phyloP scores from a whole-genome alignment of 495 filamentous ascomycete genomes.

The Xylaria palmicola region DNA sequence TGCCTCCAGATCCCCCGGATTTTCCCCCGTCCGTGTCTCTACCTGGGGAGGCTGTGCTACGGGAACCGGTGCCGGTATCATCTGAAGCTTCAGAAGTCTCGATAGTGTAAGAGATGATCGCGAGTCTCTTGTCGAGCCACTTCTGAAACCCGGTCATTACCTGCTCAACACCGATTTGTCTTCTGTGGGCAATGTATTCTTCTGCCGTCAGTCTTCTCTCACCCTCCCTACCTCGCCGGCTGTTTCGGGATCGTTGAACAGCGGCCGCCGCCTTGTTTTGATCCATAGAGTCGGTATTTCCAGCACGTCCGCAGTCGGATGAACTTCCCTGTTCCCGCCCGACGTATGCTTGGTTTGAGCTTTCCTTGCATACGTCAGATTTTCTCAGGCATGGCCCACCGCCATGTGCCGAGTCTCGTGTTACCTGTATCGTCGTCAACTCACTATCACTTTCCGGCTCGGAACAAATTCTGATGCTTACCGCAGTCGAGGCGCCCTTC shows the following conservation, averaged over 20 bases:
- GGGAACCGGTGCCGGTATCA: slow-evolving; percentile 13
- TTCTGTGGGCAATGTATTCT: slow-evolving; percentile 30
- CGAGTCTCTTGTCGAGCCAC: slow-evolving; percentile 31
- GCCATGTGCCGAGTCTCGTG: slow-evolving; percentile 15
- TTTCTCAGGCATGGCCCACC: slow-evolving; percentile 21
- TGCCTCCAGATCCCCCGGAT: slow-evolving; percentile 17
- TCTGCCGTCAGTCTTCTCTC: slow-evolving; percentile 28
- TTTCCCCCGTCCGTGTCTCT: slow-evolving; percentile 18
- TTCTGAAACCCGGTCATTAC: slow-evolving; percentile 25
- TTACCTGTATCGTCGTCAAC: neutral
- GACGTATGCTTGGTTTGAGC: slow-evolving; percentile 19
- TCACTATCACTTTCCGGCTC: neutral
- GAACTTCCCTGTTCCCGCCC: slow-evolving; percentile 18
- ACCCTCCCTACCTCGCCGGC: slow-evolving; percentile 17
- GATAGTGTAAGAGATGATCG: slow-evolving; percentile 30
- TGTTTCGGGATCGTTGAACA: slow-evolving; percentile 23
- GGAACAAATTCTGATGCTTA: slow-evolving; percentile 10
- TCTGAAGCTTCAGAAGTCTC: slow-evolving; percentile 29
- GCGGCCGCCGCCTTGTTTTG: slow-evolving; percentile 22
- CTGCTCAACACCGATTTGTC: slow-evolving; percentile 21
- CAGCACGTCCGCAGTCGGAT: slow-evolving; percentile 12
- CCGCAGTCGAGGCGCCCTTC: slow-evolving; percentile 20
- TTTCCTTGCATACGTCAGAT: slow-evolving; percentile 23
- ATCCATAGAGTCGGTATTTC: slow-evolving; percentile 28
- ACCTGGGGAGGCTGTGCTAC: slow-evolving; percentile 18